Conservation (phyloP, 2,329 filamentous ascomycete genomes). For the Botryosphaeria dothidea region DNA sequence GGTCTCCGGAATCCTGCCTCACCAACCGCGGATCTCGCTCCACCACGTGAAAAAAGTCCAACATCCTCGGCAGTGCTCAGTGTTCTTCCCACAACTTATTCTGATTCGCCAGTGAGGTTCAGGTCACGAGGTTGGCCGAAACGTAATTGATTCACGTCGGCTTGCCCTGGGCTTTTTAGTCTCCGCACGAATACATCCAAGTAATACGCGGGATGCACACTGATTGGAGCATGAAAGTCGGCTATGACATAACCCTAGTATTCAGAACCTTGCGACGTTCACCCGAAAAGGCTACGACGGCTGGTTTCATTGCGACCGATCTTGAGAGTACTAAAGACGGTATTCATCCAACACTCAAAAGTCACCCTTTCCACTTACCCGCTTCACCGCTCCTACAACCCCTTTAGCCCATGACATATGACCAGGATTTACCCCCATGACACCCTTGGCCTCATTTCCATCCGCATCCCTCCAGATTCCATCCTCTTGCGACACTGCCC, state of each 20-base stretch:
- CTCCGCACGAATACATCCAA: too few relatives aligned
- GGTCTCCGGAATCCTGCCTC: background rate
- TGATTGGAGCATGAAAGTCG: too few relatives aligned
- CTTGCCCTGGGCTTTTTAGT: too few relatives aligned
- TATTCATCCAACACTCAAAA: constrained; percentile 40
- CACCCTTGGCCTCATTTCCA: constrained; percentile 42
- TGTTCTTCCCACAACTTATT: background rate
- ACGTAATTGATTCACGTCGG: background rate
- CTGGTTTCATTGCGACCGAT: too few relatives aligned
- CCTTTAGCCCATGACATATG: constrained; percentile 61
- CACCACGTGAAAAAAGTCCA: background rate
- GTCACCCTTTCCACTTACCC: constrained; percentile 58
- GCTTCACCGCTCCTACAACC: constrained; percentile 57
- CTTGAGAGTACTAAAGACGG: too few relatives aligned
- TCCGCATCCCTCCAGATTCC: constrained; percentile 46
- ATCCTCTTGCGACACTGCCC: constrained; percentile 54
- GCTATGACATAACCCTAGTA: too few relatives aligned
- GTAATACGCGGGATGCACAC: too few relatives aligned
- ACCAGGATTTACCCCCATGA: constrained; percentile 51
- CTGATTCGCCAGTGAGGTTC: background rate
- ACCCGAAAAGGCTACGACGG: too few relatives aligned
- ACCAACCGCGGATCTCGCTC: background rate
- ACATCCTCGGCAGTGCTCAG: background rate
- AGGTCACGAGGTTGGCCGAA: background rate
- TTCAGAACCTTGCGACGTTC: too few relatives aligned